phyloP scores from a whole-genome alignment of 2,329 filamentous ascomycete species.

The Cladosporium sp. region DNA sequence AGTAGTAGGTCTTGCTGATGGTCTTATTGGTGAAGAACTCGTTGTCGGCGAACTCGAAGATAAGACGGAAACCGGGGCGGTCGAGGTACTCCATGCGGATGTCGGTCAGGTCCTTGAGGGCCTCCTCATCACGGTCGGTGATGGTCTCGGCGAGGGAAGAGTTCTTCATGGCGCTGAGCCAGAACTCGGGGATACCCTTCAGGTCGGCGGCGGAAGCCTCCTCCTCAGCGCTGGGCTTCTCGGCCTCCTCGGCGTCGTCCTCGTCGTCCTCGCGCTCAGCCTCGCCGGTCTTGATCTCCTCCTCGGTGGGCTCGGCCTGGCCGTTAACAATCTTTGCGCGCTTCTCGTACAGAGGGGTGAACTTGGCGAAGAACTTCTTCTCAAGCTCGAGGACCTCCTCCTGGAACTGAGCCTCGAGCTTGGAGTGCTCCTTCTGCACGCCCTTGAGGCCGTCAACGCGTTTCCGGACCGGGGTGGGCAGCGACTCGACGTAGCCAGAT shows the following conservation, averaged over 20 bases:
- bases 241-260: constrained; percentile 49
- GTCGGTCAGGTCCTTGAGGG: constrained; percentile 83
- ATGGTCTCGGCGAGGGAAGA: constrained; percentile 98
- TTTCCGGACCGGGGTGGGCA: constrained; percentile 82
- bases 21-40: constrained; percentile 97
- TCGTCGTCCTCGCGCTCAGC: constrained; percentile 69
- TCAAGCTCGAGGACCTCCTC: constrained; percentile 96
- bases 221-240: constrained; percentile 54
- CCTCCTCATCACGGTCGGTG: constrained; percentile 92
- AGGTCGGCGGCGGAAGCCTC: constrained; percentile 50
- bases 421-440: constrained; percentile 97
- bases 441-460: constrained; percentile 95
- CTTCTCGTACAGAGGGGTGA: constrained; percentile 95
- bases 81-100: constrained; percentile 99
- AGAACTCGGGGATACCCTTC: constrained; percentile 95
- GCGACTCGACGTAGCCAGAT: constrained; percentile 96
- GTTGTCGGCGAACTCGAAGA: constrained; percentile 95
- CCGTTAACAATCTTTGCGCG: constrained; percentile 92
- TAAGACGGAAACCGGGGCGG: constrained; percentile 94
- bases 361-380: constrained; percentile 99
- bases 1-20: constrained; percentile 97
- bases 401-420: constrained; percentile 97
- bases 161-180: constrained; percentile 99
- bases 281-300: constrained; percentile 83
- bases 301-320: constrained; percentile 74